These are phyloP conservation scores for Phascolomyces articulosus DNA, from an alignment of 371 early-diverging fungal genomes.

Conservation along the genomic window DNA sequence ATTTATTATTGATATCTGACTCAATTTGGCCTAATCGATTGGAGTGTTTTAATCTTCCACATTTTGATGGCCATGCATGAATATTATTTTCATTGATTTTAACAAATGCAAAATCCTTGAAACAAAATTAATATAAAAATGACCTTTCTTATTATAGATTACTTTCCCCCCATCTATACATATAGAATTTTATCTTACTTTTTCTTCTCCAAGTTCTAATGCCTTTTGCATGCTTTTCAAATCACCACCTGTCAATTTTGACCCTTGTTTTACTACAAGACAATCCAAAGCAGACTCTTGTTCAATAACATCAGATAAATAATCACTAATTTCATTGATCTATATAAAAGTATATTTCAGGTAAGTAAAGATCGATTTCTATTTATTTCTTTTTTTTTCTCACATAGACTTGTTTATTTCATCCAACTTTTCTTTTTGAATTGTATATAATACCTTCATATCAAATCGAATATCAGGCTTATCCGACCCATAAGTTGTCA, in stretches of 20 bases:
- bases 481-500: conserved; percentile 86
- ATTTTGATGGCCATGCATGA: conserved; percentile 57
- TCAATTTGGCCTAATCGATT: conserved; percentile 21
- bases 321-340: conserved; percentile 50
- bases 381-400: background rate
- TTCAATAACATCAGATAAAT: conserved; percentile 26
- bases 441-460: conserved; percentile 51
- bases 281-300: conserved; percentile 38
- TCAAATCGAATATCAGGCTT: conserved; percentile 89
- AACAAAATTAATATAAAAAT: background rate
- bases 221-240: conserved; percentile 37
- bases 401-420: no score
- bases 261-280: conserved; percentile 48
- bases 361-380: background rate
- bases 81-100: conserved; percentile 62
- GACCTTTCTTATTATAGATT: no score
- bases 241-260: conserved; percentile 37
- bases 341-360: conserved; percentile 5
- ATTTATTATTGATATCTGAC: conserved; percentile 26
- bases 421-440: background rate
- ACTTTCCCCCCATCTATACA: background rate
- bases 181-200: conserved; percentile 20
- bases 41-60: conserved; percentile 34
- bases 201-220: conserved; percentile 30
- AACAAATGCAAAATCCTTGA: conserved; percentile 47